Base-by-base conservation (phyloP, 2,329 filamentous ascomycete genomes). In the Fusarium nodosum region DNA sequence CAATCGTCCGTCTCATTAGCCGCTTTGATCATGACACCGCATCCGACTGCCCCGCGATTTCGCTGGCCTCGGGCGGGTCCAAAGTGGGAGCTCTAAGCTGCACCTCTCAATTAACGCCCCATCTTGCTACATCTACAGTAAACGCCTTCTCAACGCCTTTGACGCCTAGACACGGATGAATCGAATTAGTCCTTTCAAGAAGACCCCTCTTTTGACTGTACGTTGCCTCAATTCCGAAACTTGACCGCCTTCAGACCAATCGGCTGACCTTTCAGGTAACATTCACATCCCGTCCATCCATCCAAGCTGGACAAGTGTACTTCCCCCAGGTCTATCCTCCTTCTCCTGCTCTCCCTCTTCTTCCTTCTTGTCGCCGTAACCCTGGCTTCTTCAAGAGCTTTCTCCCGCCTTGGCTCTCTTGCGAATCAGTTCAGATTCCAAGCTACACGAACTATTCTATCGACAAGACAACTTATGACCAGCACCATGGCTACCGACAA, bases 361-460 rank as follows among this genome's bases (percentile, higher is more conserved):
- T 69, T 89, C 72, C 78, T 91, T 75, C 84, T 91, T 78, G 75
- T 87, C 75, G 79, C 82, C 81, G 82, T 86, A 86, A 91, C 87
- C 77, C 88, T 93, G 90, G 90, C 91, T 84, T 82, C 86, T 76
- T 83, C 86, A 79, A 84, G 88, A 78, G 81, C 87, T 72, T 79
- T 85, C 76, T 79, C 84, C 69, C 88, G 91, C 75, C 82, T 92
- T 71, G 83, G 83, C 66, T 83, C 84, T 57, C 78, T 91, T 71
- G 82, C 88, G 63, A 83, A 82, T 74, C 87, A 90, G 71, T 75
- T 91, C 64, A 84, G 82, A 67, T 75, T 80, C 76, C 72, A 79
- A 71, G 58, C 73, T 74, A 61, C 58, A 71, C 58, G 72, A 78
- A 63, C 75, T 72, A 61, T 73, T 60, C 58, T 72, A 61, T 58